Evolutionary conservation across 192 early-diverging fungal species (phyloP), one percentile per base, ranked within the genome.

Genomic region (Oehlia diaphana): DNA sequence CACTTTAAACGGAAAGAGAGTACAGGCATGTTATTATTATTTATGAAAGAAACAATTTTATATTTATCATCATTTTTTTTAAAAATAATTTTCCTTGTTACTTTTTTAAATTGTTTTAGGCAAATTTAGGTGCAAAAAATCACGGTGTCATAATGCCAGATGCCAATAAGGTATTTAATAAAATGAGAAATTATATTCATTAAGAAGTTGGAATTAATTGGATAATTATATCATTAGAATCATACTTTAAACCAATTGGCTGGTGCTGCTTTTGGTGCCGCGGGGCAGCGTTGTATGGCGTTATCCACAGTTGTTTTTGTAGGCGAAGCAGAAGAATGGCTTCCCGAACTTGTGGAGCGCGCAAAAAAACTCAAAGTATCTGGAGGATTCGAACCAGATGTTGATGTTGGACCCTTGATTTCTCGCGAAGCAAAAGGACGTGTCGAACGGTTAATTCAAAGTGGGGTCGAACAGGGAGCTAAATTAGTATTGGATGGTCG

Each of bases 251-350:
- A 97, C 83, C 90, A 91, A 77, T 91, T 99, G 61, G 87, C 92
- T 39, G 96, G 97, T 23, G 96, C 97, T 42, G 96, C 97, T 31
- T 98, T 98, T 82, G 97, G 97, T 73, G 96, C 96, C n/a, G 96
- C 96, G 39, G 97, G 97, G 62, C 96, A 97, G 87, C 92, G 97
- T 16, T 99, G 97, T 87, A 99, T 99, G 97, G 97, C 97, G 71
- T 91, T 99, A 9, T 95, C 95, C 53, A 96, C 95, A 21, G 92
- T 88, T 2, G 88, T 99, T 35, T 95, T 97, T 85, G 97, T 99
- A 44, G 97, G 96, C 58, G 87, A 93, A 75, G 83, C 96, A 35
- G 84, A 88, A 71, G 87, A 93, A 16, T 97, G 96, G 96, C 81
- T 97, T 6, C 91, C 94, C 9, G 96, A 97, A 79, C 87, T 99